phyloP scores from a whole-genome alignment of 1,284 basidiomycete species.

The Ustilago xerochloae region DNA sequence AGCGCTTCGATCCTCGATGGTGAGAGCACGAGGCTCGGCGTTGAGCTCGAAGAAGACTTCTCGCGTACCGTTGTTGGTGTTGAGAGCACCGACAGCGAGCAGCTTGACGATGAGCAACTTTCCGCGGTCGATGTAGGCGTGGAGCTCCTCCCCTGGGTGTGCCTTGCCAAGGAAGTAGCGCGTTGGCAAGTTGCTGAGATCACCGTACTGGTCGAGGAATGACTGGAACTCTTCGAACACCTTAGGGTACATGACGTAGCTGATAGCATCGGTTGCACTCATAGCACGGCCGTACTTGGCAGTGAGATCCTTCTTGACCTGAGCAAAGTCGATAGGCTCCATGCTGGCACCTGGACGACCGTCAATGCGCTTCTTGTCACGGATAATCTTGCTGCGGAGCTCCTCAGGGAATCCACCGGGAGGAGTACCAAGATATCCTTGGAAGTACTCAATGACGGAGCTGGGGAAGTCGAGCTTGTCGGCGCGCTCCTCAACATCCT shows the following conservation, averaged over 20 bases:
- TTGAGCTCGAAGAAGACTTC: constrained; percentile 93
- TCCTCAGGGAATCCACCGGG: constrained; percentile 97
- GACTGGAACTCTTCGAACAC: constrained; percentile 95
- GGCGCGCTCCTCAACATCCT: constrained; percentile 86
- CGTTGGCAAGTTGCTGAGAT: constrained; percentile 83
- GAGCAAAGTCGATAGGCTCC: constrained; percentile 91
- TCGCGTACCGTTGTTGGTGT: constrained; percentile 88
- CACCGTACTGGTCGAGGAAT: constrained; percentile 94
- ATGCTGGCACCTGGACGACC: constrained; percentile 88
- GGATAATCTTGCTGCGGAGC: constrained; percentile 88
- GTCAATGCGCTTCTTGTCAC: constrained; percentile 92
- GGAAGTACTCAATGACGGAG: constrained; percentile 70
- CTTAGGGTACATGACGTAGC: constrained; percentile 97
- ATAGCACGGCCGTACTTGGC: constrained; percentile 96
- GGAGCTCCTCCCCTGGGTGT: constrained; percentile 91
- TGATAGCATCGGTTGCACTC: constrained; percentile 82
- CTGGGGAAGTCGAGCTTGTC: constrained; percentile 96
- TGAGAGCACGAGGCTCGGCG: constrained; percentile 62
- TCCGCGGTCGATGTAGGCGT: constrained; percentile 95
- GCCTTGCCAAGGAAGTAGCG: constrained; percentile 97
- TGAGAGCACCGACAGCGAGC: constrained; percentile 92
- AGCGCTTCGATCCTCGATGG: constrained; percentile 94
- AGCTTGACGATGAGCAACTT: constrained; percentile 94
- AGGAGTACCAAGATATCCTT: constrained; percentile 83
- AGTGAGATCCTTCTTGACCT: constrained; percentile 90